phyloP scores from a whole-genome alignment of 805 yeast species.

The Kazachstania kunashirensis region DNA sequence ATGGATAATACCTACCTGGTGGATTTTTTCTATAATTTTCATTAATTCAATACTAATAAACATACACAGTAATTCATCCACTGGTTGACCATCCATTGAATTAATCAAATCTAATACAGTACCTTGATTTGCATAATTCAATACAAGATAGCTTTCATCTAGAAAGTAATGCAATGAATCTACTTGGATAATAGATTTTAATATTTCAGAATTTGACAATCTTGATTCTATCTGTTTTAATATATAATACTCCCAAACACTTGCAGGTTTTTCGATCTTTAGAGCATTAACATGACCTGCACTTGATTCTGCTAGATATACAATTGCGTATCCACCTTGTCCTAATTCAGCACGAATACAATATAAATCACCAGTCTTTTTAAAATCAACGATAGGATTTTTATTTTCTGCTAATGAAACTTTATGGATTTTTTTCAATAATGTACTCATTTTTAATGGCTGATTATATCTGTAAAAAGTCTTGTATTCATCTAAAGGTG shows the following conservation, averaged over 20 bases:
- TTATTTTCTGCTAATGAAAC: slow-evolving; percentile 32
- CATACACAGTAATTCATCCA: slow-evolving; percentile 56
- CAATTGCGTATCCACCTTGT: slow-evolving; percentile 72
- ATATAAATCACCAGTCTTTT: slow-evolving; percentile 28
- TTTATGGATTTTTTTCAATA: slow-evolving; percentile 32
- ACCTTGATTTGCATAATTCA: slow-evolving; percentile 61
- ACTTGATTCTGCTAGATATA: slow-evolving; percentile 57
- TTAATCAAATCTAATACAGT: slow-evolving; percentile 64
- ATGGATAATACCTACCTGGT: slow-evolving; percentile 58
- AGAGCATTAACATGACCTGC: slow-evolving; percentile 51
- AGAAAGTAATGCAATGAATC: slow-evolving; percentile 43
- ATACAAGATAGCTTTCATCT: slow-evolving; percentile 60
- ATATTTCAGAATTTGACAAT: slow-evolving; percentile 17
- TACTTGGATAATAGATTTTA: slow-evolving; percentile 39
- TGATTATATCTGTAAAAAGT: slow-evolving; percentile 28
- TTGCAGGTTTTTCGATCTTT: slow-evolving; percentile 61
- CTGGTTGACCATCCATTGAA: slow-evolving; percentile 28
- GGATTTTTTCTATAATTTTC: slow-evolving; percentile 50
- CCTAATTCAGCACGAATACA: slow-evolving; percentile 47
- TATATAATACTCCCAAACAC: slow-evolving; percentile 76
- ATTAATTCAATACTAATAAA: slow-evolving; percentile 59
- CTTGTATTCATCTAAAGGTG: slow-evolving; percentile 29
- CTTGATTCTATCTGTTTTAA: slow-evolving; percentile 46
- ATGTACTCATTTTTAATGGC: slow-evolving; percentile 29
- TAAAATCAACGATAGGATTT: slow-evolving; percentile 26